These are phyloP conservation scores for Plectosphaerella sp. DNA, from an alignment of 2,329 filamentous ascomycete genomes.

Conservation along the genomic window DNA sequence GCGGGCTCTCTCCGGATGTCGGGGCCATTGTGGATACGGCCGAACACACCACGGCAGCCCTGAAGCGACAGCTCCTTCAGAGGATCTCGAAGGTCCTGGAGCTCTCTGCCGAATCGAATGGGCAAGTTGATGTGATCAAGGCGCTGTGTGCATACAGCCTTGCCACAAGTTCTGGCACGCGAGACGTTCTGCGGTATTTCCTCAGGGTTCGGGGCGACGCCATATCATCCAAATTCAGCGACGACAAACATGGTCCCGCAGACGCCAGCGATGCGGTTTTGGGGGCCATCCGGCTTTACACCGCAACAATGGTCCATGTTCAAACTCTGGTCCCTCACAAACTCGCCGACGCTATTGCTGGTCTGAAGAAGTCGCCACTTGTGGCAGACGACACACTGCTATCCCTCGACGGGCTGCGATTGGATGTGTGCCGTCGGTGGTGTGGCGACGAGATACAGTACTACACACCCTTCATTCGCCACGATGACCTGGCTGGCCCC, in stretches of 20 bases:
- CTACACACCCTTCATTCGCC: slow-evolving; percentile 82
- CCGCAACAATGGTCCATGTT: slow-evolving; percentile 72
- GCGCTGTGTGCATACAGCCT: slow-evolving; percentile 79
- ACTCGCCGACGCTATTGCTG: slow-evolving; percentile 63
- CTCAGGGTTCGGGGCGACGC: slow-evolving; percentile 67
- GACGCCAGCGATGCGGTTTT: slow-evolving; percentile 47
- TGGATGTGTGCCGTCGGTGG: slow-evolving; percentile 77
- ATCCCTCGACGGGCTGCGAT: slow-evolving; percentile 62
- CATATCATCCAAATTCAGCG: slow-evolving; percentile 58
- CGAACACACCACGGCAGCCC: slow-evolving; percentile 56
- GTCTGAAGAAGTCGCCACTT: slow-evolving; percentile 65
- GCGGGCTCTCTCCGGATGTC: neutral
- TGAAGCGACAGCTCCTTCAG: slow-evolving; percentile 60
- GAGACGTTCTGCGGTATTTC: slow-evolving; percentile 76
- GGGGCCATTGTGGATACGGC: slow-evolving; percentile 50
- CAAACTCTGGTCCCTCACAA: slow-evolving; percentile 70
- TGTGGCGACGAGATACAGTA: slow-evolving; percentile 77
- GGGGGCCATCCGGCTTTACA: slow-evolving; percentile 66
- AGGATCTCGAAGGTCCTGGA: slow-evolving; percentile 67
- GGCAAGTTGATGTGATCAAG: slow-evolving; percentile 57
- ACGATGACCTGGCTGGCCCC: slow-evolving; percentile 66
- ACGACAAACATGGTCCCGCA: slow-evolving; percentile 30
- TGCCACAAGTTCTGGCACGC: slow-evolving; percentile 72
- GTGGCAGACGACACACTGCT: slow-evolving; percentile 67
- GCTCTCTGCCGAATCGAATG: slow-evolving; percentile 48